Evolutionary conservation across 2,329 filamentous ascomycete species (phyloP).

Genomic region (Fusarium tanahbumbuense): DNA sequence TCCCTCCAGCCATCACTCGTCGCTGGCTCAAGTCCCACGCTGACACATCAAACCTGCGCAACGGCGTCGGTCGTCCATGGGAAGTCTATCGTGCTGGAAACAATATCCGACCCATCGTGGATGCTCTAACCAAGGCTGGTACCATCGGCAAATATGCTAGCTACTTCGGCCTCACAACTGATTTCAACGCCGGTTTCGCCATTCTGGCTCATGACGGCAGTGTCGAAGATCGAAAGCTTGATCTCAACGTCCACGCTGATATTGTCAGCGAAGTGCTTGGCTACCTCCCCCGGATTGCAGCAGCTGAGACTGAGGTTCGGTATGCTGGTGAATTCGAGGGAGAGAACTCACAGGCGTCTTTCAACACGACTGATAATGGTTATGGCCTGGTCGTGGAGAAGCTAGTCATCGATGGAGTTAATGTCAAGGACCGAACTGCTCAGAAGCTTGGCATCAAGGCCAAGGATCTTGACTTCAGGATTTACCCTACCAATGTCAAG

Average conservation of each 20-base stretch:
- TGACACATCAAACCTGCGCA: slow-evolving; percentile 51
- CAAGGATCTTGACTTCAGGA: slow-evolving; percentile 44
- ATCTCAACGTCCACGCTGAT: slow-evolving; percentile 52
- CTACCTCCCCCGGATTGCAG: slow-evolving; percentile 13
- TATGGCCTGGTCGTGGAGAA: slow-evolving; percentile 44
- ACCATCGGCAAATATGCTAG: slow-evolving; percentile 46
- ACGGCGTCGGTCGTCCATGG: slow-evolving; percentile 50
- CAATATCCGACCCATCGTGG: slow-evolving; percentile 40
- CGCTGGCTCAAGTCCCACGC: slow-evolving; percentile 48
- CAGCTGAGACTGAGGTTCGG: slow-evolving; percentile 18
- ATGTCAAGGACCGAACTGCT: slow-evolving; percentile 38
- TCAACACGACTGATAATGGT: slow-evolving; percentile 37
- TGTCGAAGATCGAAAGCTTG: slow-evolving; percentile 39
- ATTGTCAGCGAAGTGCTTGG: slow-evolving; percentile 44
- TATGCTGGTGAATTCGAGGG: slow-evolving; percentile 23
- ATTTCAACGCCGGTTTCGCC: slow-evolving; percentile 47
- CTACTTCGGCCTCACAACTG: slow-evolving; percentile 35
- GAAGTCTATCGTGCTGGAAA: slow-evolving; percentile 48
- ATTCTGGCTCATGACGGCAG: slow-evolving; percentile 50
- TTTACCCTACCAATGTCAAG: slow-evolving; percentile 49
- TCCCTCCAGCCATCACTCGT: slow-evolving; percentile 41
- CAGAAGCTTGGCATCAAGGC: slow-evolving; percentile 34
- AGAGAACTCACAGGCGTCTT: background rate
- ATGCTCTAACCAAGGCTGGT: slow-evolving; percentile 47
- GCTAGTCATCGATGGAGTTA: slow-evolving; percentile 20